A percentile compares a stretch with the other conserved stretches of the same genome.
Evolutionary conservation across 495 filamentous ascomycete species (phyloP).

Genomic region (Melanomma pulvis-pyrius): DNA sequence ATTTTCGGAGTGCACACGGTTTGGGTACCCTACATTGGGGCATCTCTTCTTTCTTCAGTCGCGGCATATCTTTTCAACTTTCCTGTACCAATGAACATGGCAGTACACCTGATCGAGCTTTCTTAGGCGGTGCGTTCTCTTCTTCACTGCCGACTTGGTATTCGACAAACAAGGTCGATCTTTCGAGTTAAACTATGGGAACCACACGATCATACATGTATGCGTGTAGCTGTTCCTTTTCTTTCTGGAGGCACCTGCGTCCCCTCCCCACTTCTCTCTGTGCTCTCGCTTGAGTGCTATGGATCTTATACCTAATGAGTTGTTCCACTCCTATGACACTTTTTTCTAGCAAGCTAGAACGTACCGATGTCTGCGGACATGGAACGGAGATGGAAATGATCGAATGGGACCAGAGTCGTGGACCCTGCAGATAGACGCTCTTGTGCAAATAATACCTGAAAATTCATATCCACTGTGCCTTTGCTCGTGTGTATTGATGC

Average conservation of each 20-base stretch:
- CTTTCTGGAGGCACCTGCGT: constrained; percentile 1
- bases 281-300: not conserved
- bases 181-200: not conserved
- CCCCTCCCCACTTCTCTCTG: not conserved
- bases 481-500: not conserved
- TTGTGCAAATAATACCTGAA: constrained; percentile 28
- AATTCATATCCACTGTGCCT: constrained; percentile 21
- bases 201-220: constrained; percentile 7
- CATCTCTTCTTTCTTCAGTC: constrained; percentile 1
- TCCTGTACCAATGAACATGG: constrained; percentile 6
- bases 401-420: constrained; percentile 3
- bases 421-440: constrained; percentile 10
- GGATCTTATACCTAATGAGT: not conserved
- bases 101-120: not conserved
- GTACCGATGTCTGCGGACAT: not conserved
- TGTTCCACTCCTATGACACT: constrained; percentile 1
- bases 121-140: constrained; percentile 4
- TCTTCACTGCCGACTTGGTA: not conserved
- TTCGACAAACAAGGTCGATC: not conserved
- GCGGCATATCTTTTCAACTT: not conserved
- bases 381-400: not conserved
- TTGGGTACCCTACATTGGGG: constrained; percentile 10
- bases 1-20: constrained; percentile 2
- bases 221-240: constrained; percentile 12
- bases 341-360: constrained; percentile 4